phyloP scores from a whole-genome alignment of 2,329 filamentous ascomycete species.

The Exophiala sideris region DNA sequence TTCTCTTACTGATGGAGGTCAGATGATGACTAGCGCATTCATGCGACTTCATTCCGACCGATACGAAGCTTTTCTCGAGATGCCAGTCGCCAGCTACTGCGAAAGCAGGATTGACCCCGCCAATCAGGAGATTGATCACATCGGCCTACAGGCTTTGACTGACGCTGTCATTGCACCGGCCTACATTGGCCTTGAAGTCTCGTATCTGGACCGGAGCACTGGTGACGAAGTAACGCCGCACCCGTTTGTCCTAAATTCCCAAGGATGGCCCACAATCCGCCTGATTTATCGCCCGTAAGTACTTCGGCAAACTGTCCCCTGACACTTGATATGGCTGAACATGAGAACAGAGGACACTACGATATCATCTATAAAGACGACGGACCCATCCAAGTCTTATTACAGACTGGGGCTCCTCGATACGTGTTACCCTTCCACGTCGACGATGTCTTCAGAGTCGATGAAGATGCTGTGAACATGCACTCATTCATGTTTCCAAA shows the following conservation, averaged over 20 bases:
- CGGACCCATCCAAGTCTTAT: slow-evolving; percentile 22
- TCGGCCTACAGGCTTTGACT: slow-evolving; percentile 75
- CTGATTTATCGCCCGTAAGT: slow-evolving; percentile 65
- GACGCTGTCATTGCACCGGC: slow-evolving; percentile 76
- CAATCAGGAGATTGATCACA: slow-evolving; percentile 81
- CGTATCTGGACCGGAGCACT: slow-evolving; percentile 83
- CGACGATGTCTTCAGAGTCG: slow-evolving; percentile 12
- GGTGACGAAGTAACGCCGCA: slow-evolving; percentile 66
- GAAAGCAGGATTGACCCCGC: slow-evolving; percentile 67
- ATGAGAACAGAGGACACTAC: slow-evolving; percentile 68
- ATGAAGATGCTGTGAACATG: slow-evolving; percentile 2
- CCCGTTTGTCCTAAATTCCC: slow-evolving; percentile 43
- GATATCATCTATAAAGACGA: slow-evolving; percentile 78
- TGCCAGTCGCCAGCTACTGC: slow-evolving; percentile 66
- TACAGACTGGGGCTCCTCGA: slow-evolving; percentile 20
- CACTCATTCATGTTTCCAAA: slow-evolving; percentile 9
- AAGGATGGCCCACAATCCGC: slow-evolving; percentile 56
- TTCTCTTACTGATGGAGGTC: slow-evolving; percentile 32
- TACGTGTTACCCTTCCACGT: slow-evolving; percentile 8
- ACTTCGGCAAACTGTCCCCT: neutral
- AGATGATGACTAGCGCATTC: slow-evolving; percentile 80
- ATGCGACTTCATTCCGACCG: slow-evolving; percentile 69
- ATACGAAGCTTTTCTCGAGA: slow-evolving; percentile 71
- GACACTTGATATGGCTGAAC: slow-evolving; percentile 21
- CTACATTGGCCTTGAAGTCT: slow-evolving; percentile 77